phyloP scores from a whole-genome alignment of 1,139 yeast genomes.

The Geotrichum reessii region DNA sequence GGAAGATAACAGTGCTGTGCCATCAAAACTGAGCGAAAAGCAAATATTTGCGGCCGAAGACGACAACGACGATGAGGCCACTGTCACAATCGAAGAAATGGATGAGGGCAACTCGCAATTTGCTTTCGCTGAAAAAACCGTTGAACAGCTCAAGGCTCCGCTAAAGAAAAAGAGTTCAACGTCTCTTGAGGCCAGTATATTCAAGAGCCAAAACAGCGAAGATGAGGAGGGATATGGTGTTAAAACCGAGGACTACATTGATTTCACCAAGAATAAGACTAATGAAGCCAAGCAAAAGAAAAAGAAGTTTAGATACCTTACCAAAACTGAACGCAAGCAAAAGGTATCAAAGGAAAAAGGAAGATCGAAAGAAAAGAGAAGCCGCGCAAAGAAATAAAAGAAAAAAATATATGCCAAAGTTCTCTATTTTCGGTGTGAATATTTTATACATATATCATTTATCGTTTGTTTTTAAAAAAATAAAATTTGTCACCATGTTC shows the following conservation, averaged over 20 bases:
- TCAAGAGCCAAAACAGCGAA: background rate
- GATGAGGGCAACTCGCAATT: constrained; percentile 24
- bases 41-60: constrained; percentile 22
- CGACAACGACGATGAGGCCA: constrained; percentile 25
- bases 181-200: constrained; percentile 28
- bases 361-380: constrained; percentile 22
- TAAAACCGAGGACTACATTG: background rate
- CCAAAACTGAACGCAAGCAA: constrained; percentile 68
- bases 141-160: constrained; percentile 35
- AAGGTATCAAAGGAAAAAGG: constrained; percentile 55
- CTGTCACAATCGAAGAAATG: constrained; percentile 11
- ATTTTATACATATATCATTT: background rate
- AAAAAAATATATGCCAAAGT: background rate
- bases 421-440: background rate
- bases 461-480: background rate
- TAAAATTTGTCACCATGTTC: background rate
- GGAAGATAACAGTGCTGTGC: background rate
- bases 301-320: constrained; percentile 82
- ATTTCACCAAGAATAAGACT: background rate
- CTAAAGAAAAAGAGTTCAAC: constrained; percentile 32
- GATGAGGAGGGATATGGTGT: background rate
- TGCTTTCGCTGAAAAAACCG: constrained; percentile 32
- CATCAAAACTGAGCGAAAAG: background rate
- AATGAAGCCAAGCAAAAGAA: constrained; percentile 44
- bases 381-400: constrained; percentile 3